Conservation (phyloP, 352 stramenopile genomes). For the Pelagophyceae sp. region DNA sequence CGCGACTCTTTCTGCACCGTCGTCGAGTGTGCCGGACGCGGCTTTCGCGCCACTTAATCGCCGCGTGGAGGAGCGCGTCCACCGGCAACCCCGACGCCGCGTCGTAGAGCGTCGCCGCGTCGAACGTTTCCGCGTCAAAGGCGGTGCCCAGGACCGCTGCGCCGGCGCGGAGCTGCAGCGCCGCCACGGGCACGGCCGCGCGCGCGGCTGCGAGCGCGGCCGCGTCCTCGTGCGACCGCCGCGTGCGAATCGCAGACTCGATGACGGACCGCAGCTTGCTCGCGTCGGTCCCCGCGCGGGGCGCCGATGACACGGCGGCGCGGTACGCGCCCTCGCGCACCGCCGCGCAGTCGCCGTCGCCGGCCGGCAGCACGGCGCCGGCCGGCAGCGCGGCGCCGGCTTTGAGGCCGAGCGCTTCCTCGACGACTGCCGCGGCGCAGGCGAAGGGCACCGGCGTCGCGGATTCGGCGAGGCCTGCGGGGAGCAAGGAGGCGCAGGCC, state of each 20-base stretch:
- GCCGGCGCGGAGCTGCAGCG: neutral
- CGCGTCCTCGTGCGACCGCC: conserved; percentile 7
- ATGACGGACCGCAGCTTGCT: neutral
- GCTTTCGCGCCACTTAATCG: too few relatives aligned
- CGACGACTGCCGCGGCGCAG: neutral
- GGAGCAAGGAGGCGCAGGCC: neutral
- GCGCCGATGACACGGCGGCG: neutral
- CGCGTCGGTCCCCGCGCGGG: neutral
- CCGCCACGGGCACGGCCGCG: neutral
- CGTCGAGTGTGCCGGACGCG: too few relatives aligned
- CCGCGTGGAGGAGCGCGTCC: too few relatives aligned
- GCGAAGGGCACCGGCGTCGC: neutral
- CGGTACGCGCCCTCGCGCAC: neutral
- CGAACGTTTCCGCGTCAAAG: too few relatives aligned
- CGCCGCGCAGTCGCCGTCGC: neutral
- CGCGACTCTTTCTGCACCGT: too few relatives aligned
- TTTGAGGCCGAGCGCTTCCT: neutral
- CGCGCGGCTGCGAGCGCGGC: neutral
- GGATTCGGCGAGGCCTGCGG: neutral
- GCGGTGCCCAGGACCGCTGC: neutral
- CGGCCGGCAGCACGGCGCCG: neutral
- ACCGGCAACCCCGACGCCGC: too few relatives aligned
- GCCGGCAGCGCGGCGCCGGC: too few relatives aligned
- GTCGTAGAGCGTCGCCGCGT: too few relatives aligned
- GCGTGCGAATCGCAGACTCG: neutral